These are phyloP conservation scores for Phaeophleospora eucalypticola DNA, from an alignment of 2,329 filamentous ascomycete genomes.

Conservation along the genomic window DNA sequence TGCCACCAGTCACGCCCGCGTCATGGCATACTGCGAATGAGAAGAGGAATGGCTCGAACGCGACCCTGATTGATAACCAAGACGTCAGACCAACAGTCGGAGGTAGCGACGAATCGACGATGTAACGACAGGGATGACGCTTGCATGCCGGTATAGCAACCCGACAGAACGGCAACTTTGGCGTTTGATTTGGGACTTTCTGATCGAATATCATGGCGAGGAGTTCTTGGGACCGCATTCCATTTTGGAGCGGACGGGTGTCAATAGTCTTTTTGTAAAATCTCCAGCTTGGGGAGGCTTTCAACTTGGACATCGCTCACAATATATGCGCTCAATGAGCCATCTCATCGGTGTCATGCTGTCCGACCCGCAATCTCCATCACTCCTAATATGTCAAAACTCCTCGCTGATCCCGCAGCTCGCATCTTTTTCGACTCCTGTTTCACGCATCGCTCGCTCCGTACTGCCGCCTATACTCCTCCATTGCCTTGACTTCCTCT, in stretches of 20 bases:
- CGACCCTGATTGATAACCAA: neutral
- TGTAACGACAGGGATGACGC: constrained; percentile 18
- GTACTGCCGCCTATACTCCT: constrained; percentile 61
- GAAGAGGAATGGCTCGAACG: neutral
- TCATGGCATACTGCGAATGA: neutral
- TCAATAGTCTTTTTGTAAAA: no score
- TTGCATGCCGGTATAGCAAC: constrained; percentile 10
- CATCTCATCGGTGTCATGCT: neutral
- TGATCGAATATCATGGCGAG: no score
- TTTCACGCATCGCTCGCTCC: constrained; percentile 21
- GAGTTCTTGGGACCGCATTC: no score
- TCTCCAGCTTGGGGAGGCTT: no score
- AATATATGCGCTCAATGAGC: no score
- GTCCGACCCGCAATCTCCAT: neutral
- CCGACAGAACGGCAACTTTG: constrained; percentile 6
- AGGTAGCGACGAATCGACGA: constrained; percentile 5
- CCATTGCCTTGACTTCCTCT: constrained; percentile 54
- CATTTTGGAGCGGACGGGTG: no score
- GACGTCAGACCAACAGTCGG: neutral
- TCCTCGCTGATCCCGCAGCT: neutral
- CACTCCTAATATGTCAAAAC: neutral
- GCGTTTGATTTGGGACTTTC: no score
- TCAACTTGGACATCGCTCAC: no score
- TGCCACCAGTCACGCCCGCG: neutral
- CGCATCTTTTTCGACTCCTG: neutral